Evolutionary conservation across 2,329 filamentous ascomycete species (phyloP).

Genomic region (Colletotrichum endophyticum): DNA sequence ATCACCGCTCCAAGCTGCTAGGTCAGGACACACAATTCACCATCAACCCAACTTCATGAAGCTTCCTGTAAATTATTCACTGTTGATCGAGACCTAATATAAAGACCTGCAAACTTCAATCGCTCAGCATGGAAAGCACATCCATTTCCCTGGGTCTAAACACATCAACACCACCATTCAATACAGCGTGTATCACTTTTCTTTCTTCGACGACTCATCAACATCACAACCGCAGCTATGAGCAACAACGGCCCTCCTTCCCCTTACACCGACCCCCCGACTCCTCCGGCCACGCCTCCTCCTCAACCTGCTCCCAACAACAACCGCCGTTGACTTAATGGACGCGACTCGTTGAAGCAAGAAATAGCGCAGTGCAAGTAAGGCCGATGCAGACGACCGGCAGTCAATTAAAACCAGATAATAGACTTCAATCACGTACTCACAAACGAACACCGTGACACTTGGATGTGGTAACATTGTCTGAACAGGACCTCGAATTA

Average conservation of each 20-base stretch:
- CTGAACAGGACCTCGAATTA: neutral
- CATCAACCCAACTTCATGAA: neutral
- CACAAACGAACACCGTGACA: neutral
- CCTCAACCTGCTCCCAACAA: neutral
- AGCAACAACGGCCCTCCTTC: neutral
- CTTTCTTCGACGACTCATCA: neutral
- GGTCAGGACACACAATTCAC: neutral
- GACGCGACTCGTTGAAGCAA: neutral
- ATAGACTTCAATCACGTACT: neutral
- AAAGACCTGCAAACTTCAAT: neutral
- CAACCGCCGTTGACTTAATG: neutral
- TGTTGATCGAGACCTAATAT: neutral
- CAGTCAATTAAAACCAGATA: neutral
- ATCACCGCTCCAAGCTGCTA: neutral
- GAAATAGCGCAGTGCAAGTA: neutral
- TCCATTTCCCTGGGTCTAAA: neutral
- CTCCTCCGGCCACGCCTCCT: neutral
- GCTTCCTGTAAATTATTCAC: neutral
- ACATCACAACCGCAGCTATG: neutral
- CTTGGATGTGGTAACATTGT: neutral
- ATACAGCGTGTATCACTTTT: neutral
- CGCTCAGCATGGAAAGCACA: neutral
- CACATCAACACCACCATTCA: neutral
- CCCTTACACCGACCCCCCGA: neutral
- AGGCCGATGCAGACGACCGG: neutral